A percentile compares a stretch with the other conserved stretches of the same genome.
Conservation (phyloP, 371 early-diverging fungal genomes). For the Quaeritorhiza haematococci region DNA sequence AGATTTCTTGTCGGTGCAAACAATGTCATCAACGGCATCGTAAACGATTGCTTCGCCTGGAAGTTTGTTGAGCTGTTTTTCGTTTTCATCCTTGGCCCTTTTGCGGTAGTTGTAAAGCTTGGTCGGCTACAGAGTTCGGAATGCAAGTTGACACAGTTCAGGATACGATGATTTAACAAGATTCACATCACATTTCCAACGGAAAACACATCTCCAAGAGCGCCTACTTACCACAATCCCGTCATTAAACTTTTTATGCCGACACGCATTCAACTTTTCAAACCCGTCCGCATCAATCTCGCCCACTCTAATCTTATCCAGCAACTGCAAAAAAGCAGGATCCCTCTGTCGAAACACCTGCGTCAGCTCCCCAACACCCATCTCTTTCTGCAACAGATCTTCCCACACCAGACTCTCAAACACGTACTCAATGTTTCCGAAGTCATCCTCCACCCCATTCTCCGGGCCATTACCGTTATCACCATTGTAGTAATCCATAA, state of each 20-base stretch:
- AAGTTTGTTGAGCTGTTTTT: neutral
- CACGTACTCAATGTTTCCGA: conserved; percentile 15
- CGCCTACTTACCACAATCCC: conserved; percentile 3
- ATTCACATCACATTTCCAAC: neutral
- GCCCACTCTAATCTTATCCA: conserved; percentile 40
- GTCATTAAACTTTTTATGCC: neutral
- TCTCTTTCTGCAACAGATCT: conserved; percentile 11
- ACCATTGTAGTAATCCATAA: conserved; percentile 15
- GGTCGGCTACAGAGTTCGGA: neutral
- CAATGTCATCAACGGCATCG: conserved; percentile 2
- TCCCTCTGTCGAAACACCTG: conserved; percentile 42
- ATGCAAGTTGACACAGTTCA: too few relatives aligned
- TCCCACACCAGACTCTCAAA: conserved; percentile 35
- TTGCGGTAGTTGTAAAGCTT: neutral
- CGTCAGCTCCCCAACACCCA: conserved; percentile 29
- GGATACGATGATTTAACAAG: too few relatives aligned
- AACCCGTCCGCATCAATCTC: conserved; percentile 11
- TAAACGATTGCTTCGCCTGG: neutral
- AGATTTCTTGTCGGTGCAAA: neutral
- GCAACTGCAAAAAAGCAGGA: conserved; percentile 26
- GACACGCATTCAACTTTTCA: conserved; percentile 4
- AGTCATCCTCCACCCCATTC: conserved; percentile 5
- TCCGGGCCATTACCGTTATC: neutral
- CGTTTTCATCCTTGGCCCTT: conserved; percentile 1
- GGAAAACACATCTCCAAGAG: neutral